Conservation (phyloP, 1,284 basidiomycete genomes). For the Melampsora abietis-canadensis region DNA sequence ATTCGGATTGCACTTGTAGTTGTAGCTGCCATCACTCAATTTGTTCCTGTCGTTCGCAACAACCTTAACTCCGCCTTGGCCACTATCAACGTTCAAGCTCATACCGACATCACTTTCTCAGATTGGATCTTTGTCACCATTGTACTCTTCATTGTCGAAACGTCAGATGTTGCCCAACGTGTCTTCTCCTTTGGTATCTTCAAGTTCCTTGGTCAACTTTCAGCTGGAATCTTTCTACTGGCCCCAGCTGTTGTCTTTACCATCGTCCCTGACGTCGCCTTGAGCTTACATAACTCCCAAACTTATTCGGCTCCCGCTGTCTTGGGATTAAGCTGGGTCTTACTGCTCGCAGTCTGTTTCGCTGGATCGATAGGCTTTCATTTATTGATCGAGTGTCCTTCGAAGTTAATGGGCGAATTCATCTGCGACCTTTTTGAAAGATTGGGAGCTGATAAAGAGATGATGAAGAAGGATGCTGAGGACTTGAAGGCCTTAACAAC, state of each 20-base stretch:
- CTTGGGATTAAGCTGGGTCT: slow-evolving; percentile 50
- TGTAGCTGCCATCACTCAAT: slow-evolving; percentile 50
- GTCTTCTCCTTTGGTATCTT: slow-evolving; percentile 52
- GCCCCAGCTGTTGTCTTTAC: slow-evolving; percentile 51
- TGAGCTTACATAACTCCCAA: slow-evolving; percentile 48
- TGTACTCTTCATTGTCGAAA: slow-evolving; percentile 51
- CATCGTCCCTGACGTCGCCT: slow-evolving; percentile 50
- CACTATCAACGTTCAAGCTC: slow-evolving; percentile 50
- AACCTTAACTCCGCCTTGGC: slow-evolving; percentile 51
- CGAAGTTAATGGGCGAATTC: slow-evolving; percentile 51
- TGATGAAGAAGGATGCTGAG: slow-evolving; percentile 26
- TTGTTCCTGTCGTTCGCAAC: slow-evolving; percentile 50
- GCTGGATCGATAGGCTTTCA: slow-evolving; percentile 50
- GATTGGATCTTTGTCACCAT: slow-evolving; percentile 51
- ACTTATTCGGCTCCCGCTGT: slow-evolving; percentile 47
- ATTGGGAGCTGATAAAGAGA: slow-evolving; percentile 42
- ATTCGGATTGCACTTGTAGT: slow-evolving; percentile 49
- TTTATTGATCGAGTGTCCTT: slow-evolving; percentile 51
- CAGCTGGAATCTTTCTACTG: slow-evolving; percentile 51
- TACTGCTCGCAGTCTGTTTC: slow-evolving; percentile 49
- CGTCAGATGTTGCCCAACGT: slow-evolving; percentile 50
- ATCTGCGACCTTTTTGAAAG: slow-evolving; percentile 48
- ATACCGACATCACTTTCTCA: slow-evolving; percentile 50
- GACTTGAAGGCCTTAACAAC: slow-evolving; percentile 25
- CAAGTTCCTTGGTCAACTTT: slow-evolving; percentile 50